A percentile compares a stretch with the other conserved stretches of the same genome.
Evolutionary conservation across 1,139 yeast species (phyloP).

Genomic region (Pneumocystis oryctolagi): DNA sequence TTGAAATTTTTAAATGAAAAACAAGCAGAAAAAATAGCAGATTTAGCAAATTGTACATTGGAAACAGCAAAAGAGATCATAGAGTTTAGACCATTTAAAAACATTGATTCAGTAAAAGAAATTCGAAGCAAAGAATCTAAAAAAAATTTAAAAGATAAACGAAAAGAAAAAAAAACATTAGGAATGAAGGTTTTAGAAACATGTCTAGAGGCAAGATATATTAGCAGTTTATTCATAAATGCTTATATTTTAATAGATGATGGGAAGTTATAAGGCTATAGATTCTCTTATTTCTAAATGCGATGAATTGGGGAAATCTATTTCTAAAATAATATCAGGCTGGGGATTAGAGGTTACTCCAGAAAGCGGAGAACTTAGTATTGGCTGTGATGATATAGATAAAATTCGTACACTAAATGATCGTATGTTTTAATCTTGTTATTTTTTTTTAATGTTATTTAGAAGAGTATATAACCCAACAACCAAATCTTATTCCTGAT

Average conservation of each 20-base stretch:
- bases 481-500: slow-evolving; percentile 15
- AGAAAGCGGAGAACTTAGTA: slow-evolving; percentile 32
- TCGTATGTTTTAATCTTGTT: slow-evolving; percentile 32
- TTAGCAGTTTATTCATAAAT: slow-evolving; percentile 23
- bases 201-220: slow-evolving; percentile 11
- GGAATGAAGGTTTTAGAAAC: slow-evolving; percentile 62
- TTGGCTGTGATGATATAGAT: not conserved
- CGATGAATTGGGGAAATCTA: slow-evolving; percentile 55
- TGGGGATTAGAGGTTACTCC: slow-evolving; percentile 79
- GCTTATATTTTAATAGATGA: slow-evolving; percentile 36
- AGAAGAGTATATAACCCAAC: slow-evolving; percentile 25
- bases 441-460: slow-evolving; percentile 14
- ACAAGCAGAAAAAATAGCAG: slow-evolving; percentile 58
- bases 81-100: slow-evolving; percentile 45
- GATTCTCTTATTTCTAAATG: slow-evolving; percentile 79
- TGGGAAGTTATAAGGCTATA: slow-evolving; percentile 85
- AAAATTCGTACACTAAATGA: not conserved
- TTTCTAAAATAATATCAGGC: slow-evolving; percentile 53
- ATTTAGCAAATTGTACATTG: slow-evolving; percentile 58
- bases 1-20: slow-evolving; percentile 69
- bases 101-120: not conserved
- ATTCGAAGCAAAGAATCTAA: not conserved
- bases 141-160: slow-evolving; percentile 18
- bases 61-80: slow-evolving; percentile 51
- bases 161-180: slow-evolving; percentile 33